Conservation (phyloP, 2,329 filamentous ascomycete species). For the Aspergillus sojae region DNA sequence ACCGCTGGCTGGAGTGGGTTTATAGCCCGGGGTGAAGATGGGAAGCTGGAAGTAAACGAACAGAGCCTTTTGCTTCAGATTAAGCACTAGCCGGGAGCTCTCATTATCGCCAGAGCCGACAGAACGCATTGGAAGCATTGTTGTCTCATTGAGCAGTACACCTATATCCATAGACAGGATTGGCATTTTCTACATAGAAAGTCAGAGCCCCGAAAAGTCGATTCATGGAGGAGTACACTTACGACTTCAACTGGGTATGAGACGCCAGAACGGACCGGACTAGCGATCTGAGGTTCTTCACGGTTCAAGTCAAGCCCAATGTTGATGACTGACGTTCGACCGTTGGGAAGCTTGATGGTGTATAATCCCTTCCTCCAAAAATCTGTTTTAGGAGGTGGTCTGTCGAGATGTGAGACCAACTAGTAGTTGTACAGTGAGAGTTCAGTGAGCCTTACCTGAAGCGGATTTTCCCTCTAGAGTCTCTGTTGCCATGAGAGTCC, state of each 20-base stretch:
- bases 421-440: neutral
- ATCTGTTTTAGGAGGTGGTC: slow-evolving; percentile 53
- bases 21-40: slow-evolving; percentile 23
- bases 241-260: slow-evolving; percentile 42
- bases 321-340: slow-evolving; percentile 21
- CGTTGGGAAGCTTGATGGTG: slow-evolving; percentile 31
- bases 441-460: slow-evolving; percentile 49
- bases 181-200: slow-evolving; percentile 41
- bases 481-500: slow-evolving; percentile 40
- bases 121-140: slow-evolving; percentile 64
- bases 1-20: neutral
- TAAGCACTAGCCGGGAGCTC: slow-evolving; percentile 41
- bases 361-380: slow-evolving; percentile 53
- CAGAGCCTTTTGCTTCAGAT: slow-evolving; percentile 49
- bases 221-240: slow-evolving; percentile 19
- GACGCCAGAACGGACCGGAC: slow-evolving; percentile 36
- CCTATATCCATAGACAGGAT: slow-evolving; percentile 64
- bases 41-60: slow-evolving; percentile 48
- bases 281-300: slow-evolving; percentile 29
- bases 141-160: slow-evolving; percentile 54
- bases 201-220: neutral
- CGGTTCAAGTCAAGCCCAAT: slow-evolving; percentile 29
- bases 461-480: slow-evolving; percentile 51
- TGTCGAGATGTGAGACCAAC: slow-evolving; percentile 13
- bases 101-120: slow-evolving; percentile 27